Evolutionary conservation across 2,329 filamentous ascomycete genomes (phyloP).

Genomic region (Aspergillus thermomutatus): DNA sequence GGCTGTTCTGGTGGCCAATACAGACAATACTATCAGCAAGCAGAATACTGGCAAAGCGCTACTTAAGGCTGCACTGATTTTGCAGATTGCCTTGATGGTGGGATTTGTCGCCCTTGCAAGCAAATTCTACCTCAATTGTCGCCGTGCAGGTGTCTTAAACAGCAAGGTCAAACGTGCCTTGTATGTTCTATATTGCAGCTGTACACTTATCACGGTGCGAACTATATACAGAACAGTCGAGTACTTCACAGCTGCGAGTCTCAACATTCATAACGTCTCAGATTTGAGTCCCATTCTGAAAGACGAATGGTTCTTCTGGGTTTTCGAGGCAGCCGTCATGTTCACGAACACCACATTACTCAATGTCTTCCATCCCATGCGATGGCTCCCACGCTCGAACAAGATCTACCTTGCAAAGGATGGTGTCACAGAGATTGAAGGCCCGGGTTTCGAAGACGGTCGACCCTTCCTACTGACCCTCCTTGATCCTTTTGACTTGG

Average conservation of each 20-base stretch:
- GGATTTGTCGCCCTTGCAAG: conserved; percentile 48
- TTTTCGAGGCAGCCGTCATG: conserved; percentile 54
- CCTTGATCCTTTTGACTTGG: conserved; percentile 43
- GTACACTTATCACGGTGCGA: conserved; percentile 39
- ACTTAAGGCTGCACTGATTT: conserved; percentile 48
- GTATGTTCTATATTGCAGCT: conserved; percentile 48
- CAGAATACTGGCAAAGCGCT: conserved; percentile 44
- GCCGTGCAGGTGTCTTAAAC: conserved; percentile 38
- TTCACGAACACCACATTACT: conserved; percentile 49
- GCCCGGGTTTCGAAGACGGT: conserved; percentile 49
- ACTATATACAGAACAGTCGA: conserved; percentile 53
- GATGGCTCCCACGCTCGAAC: conserved; percentile 47
- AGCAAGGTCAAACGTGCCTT: conserved; percentile 41
- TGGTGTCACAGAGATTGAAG: conserved; percentile 50
- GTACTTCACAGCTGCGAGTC: conserved; percentile 37
- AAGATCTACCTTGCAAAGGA: conserved; percentile 51
- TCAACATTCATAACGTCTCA: conserved; percentile 33
- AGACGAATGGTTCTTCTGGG: conserved; percentile 53
- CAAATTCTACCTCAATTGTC: conserved; percentile 46
- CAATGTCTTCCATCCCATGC: conserved; percentile 52
- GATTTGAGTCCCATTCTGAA: conserved; percentile 34
- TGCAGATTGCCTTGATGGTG: conserved; percentile 50
- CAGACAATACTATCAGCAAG: conserved; percentile 30
- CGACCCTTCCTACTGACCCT: conserved; percentile 44
- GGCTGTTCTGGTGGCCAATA: conserved; percentile 45